Evolutionary conservation across 495 filamentous ascomycete genomes (phyloP), one percentile per base, ranked within the genome.

Genomic region (Podospora comata): DNA sequence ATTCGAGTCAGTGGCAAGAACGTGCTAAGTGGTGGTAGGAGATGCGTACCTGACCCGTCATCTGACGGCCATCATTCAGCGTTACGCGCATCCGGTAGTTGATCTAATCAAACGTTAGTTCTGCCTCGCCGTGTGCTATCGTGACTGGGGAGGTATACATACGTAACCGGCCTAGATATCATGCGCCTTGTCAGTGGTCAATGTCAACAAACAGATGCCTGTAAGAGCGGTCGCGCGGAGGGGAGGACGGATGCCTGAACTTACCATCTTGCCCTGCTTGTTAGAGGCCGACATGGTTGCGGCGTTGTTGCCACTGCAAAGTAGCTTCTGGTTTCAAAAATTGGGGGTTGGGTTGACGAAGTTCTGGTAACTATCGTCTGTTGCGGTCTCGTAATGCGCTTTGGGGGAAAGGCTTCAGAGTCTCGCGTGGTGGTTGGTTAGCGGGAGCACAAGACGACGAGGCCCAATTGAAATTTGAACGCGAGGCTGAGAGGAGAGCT

Each of bases 241-340:
- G 65, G 72, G 70, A 70, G 67, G 73, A 26, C 19, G 61, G 64
- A 64, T 67, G 65, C 44, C 3, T 61, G 66, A 66, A 87, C 93
- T 89, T 84, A 98, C 95, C 95, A 99, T 98, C 86, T 97, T 97
- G 79, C 95, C 95, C 77, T 97, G 92, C 79, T 96, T 96, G 86
- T 97, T 97, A 72, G 90, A 88, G 90, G 96, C 94, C 90, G 96
- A 96, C 82, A 80, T 90, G 79, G 76, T 81, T 72, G 73, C 77
- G 78, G 75, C 80, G 83, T 59, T 84, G 85, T 85, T 87, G 87
- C 84, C 86, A 85, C 79, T 32, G 64, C 71, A 58, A 11, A 83
- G 88, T 89, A 91, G 89, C 89, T 86, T 83, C 63, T 74, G 18
- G 44, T 66, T 80, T 81, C 80, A 88, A 90, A 89, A 84, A 85